Conservation (phyloP, 257 asterid species). For the Jasminum sambac region DNA sequence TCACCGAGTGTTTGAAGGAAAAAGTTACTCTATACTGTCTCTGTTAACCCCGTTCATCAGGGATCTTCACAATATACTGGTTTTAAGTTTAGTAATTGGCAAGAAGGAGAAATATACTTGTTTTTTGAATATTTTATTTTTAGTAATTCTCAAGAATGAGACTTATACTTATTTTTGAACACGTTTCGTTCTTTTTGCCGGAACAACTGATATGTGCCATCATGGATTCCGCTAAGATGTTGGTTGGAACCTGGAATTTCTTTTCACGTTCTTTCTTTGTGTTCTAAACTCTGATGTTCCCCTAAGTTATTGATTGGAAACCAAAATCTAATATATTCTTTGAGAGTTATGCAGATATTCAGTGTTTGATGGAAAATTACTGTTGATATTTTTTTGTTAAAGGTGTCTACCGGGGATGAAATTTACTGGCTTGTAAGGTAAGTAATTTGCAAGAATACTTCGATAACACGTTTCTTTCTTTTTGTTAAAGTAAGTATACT, state of each 20-base stretch:
- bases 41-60: not conserved
- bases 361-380: no score
- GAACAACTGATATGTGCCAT: not conserved
- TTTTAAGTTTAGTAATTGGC: constrained; percentile 8
- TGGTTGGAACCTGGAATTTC: not conserved
- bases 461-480: no score
- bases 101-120: not conserved
- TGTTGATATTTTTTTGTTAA: no score
- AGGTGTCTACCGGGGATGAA: no score
- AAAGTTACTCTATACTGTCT: constrained; percentile 10
- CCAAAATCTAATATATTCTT: no score
- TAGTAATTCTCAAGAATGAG: not conserved
- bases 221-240: not conserved
- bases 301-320: not conserved
- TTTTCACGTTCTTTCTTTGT: not conserved
- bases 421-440: no score
- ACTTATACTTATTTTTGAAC: not conserved
- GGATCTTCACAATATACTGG: constrained; percentile 6
- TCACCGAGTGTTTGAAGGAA: constrained; percentile 19
- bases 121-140: not conserved
- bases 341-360: no score
- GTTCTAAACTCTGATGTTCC: not conserved
- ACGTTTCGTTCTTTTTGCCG: not conserved
- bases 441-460: no score
- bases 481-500: no score